Base-by-base conservation (phyloP, 371 early-diverging fungal genomes). In the Mucor lusitanicus region DNA sequence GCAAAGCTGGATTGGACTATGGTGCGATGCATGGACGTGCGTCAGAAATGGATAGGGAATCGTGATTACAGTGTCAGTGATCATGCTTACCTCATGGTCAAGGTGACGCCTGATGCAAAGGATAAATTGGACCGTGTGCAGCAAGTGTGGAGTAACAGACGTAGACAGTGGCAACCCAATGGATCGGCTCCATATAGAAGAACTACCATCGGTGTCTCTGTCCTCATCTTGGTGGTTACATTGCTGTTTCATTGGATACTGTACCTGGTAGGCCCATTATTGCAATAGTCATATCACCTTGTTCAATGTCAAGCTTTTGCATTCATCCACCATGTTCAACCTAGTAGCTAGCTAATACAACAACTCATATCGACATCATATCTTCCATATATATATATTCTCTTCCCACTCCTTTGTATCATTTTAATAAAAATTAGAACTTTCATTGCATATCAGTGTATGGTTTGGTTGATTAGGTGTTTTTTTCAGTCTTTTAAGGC, bases 1-100 rank as follows among this genome's bases (percentile, higher is more conserved):
- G 94, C 90, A 7, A 94, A 94, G 58, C 80, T 91, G 13, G 94
- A 94, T 72, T 94, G 91, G 87, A 85, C 91, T 1, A 80, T 94
- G 67, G 71, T 90, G 40, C 81, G 84, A 63, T 83, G 88, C 63
- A 72, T 92, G 63, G 70, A 82, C 17, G 86, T 90, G 8, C 65
- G 77, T 6, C 63, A 73, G 2, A 75, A 83, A 35, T 71, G 75
- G 71, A 85, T 86, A 66, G 90, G 87, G 3, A 93, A 94, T 71
- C 72, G 82, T 40, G 85, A 90, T 61, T 92, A 87, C 66, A 69
- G 72, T 3, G 86, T 83, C 9, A 89, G 91, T 28, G 94, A 94
- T 67, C 94, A 94, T 70, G 88, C 88, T 39, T 91, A 88, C 74
- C 69, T 94, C 27, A 80, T 88, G 71, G 77, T 93, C 0, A 83